Conservation (phyloP, 2,329 filamentous ascomycete species). For the Sarocladiaceae sp. region DNA sequence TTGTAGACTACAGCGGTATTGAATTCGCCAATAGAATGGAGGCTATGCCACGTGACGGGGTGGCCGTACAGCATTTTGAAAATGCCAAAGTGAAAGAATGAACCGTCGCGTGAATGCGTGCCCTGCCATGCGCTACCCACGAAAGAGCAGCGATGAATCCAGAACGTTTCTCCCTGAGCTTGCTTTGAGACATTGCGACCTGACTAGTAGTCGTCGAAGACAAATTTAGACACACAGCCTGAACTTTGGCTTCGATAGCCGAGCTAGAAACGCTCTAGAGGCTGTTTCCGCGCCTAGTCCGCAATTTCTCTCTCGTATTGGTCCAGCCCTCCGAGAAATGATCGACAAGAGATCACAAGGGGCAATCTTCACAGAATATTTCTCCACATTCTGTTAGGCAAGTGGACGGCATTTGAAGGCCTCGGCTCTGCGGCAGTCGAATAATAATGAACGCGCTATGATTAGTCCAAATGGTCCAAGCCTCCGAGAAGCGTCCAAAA, state of each 20-base stretch:
- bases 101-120: too few species aligned
- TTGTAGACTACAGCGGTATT: too few species aligned
- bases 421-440: neutral
- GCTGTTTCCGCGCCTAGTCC: neutral
- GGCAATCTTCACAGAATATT: too few species aligned
- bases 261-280: neutral
- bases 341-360: too few species aligned
- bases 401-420: neutral
- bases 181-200: neutral
- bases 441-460: conserved; percentile 7
- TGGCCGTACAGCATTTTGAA: too few species aligned
- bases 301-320: neutral
- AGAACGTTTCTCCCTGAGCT: too few species aligned
- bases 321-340: neutral
- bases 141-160: too few species aligned
- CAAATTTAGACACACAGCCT: neutral
- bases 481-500: neutral
- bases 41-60: too few species aligned
- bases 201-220: neutral
- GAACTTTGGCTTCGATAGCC: neutral
- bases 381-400: neutral
- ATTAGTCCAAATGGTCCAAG: neutral
- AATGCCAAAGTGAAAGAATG: too few species aligned
- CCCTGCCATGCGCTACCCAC: too few species aligned
- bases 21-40: too few species aligned